Percentiles rank a stretch among this genome's conserved stretches.
Conservation (phyloP, 1,284 basidiomycete genomes). For the Phlebopus sp. region DNA sequence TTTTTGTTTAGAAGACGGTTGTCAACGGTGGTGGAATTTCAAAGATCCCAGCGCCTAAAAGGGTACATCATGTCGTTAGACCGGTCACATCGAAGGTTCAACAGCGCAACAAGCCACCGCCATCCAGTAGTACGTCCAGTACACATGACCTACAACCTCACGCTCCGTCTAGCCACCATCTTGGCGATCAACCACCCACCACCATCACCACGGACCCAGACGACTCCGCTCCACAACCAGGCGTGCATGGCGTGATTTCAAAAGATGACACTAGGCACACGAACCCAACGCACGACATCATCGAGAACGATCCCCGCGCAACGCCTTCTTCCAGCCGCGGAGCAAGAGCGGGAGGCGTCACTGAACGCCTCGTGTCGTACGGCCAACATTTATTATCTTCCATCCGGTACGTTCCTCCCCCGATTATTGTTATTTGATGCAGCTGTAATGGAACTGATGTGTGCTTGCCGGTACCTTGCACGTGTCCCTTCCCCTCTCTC, state of each 20-base stretch:
- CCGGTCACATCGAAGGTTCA: neutral
- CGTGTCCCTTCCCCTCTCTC: constrained; percentile 9
- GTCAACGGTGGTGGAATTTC: constrained; percentile 9
- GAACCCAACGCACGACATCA: constrained; percentile 12
- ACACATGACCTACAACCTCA: constrained; percentile 14
- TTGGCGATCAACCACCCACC: too few species aligned
- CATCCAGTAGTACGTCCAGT: neutral
- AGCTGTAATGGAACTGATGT: neutral
- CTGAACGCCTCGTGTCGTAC: constrained; percentile 34
- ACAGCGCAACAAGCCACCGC: constrained; percentile 18
- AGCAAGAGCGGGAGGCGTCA: constrained; percentile 12
- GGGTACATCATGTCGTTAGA: constrained; percentile 13
- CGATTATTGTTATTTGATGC: neutral
- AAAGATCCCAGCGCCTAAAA: constrained; percentile 15
- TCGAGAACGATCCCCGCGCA: too few species aligned
- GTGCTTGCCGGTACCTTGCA: constrained; percentile 15
- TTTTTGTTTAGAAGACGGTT: constrained; percentile 15
- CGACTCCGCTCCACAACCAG: constrained; percentile 19
- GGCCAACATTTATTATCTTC: constrained; percentile 33
- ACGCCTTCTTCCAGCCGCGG: constrained; percentile 12
- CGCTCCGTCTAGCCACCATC: constrained; percentile 4
- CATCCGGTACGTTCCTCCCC: constrained; percentile 26
- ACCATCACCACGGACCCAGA: constrained; percentile 1
- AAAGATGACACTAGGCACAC: constrained; percentile 17
- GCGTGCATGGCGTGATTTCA: constrained; percentile 7